Evolutionary conservation across 805 yeast species (phyloP).

Genomic region (Saccharomycopsis capsularis): DNA sequence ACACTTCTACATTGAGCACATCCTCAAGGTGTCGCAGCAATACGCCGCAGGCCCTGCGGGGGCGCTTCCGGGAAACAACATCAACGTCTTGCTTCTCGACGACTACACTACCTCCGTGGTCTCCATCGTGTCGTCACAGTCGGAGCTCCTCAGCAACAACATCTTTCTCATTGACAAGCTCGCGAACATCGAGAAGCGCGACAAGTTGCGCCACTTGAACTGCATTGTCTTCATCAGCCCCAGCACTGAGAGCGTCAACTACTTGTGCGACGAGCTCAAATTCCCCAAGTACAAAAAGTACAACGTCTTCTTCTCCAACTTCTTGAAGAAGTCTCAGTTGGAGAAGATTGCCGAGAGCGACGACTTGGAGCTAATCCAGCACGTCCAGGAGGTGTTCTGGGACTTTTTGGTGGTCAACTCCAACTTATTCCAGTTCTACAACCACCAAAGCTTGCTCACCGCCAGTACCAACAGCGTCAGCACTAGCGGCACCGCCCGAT

Average conservation of each 20-base stretch:
- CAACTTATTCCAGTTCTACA: constrained; percentile 42
- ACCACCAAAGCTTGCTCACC: neutral
- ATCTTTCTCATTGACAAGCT: constrained; percentile 74
- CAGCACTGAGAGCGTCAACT: constrained; percentile 51
- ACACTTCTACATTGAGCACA: constrained; percentile 33
- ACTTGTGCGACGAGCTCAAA: constrained; percentile 58
- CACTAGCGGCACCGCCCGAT: neutral
- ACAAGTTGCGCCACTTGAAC: constrained; percentile 68
- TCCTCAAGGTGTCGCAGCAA: constrained; percentile 28
- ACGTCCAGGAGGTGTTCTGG: constrained; percentile 76
- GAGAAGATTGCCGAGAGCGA: constrained; percentile 90
- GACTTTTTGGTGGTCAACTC: constrained; percentile 73
- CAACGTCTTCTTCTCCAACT: constrained; percentile 71
- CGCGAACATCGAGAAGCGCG: constrained; percentile 49
- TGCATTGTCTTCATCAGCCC: constrained; percentile 81
- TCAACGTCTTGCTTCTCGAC: constrained; percentile 76
- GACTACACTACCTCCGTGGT: constrained; percentile 71
- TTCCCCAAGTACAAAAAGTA: constrained; percentile 77
- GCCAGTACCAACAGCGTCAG: neutral
- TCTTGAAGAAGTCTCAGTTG: constrained; percentile 65
- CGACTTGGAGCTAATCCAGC: constrained; percentile 69
- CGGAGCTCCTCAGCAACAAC: constrained; percentile 72
- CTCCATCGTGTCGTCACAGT: constrained; percentile 86
- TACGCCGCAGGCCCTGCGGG: neutral
- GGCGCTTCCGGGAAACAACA: constrained; percentile 31